Percentiles rank a stretch among this genome's conserved stretches.
Conservation (phyloP, 225 moss, liverwort and hornwort species). For the Rhytidiadelphus loreus region DNA sequence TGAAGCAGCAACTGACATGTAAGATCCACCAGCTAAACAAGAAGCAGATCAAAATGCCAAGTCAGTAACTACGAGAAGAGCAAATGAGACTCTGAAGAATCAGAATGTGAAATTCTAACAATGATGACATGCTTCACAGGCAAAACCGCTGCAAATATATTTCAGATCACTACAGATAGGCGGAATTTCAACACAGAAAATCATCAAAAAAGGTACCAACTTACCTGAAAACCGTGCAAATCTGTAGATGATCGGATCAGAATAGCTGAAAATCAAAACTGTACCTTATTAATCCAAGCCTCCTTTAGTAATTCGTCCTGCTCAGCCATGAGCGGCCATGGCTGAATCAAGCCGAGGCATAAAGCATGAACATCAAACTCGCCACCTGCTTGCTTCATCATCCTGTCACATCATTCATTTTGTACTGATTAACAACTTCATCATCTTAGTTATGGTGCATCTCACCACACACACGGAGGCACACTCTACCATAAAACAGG, state of each 20-base stretch:
- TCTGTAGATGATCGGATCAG: neutral
- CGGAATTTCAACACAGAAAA: neutral
- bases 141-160: neutral
- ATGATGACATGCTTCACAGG: neutral
- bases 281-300: constrained; percentile 89
- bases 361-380: constrained; percentile 94
- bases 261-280: neutral
- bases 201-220: neutral
- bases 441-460: neutral
- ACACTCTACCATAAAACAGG: neutral
- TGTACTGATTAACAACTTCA: neutral
- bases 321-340: constrained; percentile 97
- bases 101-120: neutral
- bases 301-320: constrained; percentile 86
- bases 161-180: neutral
- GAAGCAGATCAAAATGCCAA: constrained; percentile 16
- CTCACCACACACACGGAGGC: neutral
- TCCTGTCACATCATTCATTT: constrained; percentile 36
- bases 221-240: neutral
- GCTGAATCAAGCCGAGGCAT: constrained; percentile 92
- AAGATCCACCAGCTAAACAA: constrained; percentile 90
- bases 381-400: constrained; percentile 95
- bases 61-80: constrained; percentile 18
- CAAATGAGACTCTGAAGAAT: neutral
- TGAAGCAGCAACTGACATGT: constrained; percentile 89